phyloP scores from a whole-genome alignment of 176 grass and related monocot genomes.

The Ampelocalamus luodianensis region DNA sequence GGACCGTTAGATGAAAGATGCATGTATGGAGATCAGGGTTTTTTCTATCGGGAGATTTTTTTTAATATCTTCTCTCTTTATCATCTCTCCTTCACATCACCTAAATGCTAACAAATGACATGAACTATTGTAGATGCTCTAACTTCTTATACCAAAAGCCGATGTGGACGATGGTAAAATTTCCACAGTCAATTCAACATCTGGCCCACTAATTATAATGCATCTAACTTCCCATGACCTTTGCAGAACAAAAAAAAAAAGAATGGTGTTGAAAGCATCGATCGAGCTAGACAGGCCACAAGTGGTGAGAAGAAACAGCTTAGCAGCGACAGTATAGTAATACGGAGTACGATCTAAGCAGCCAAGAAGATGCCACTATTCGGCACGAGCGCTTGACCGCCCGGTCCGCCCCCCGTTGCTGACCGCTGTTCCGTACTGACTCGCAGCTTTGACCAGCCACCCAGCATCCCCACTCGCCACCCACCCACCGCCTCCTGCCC shows the following conservation, averaged over 20 bases:
- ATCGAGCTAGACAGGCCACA: not conserved
- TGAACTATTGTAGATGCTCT: too few relatives aligned
- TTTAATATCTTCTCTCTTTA: too few relatives aligned
- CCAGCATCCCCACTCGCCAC: not conserved
- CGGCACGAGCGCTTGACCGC: constrained; percentile 59
- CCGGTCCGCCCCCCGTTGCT: constrained; percentile 38
- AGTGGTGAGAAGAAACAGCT: not conserved
- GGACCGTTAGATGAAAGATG: too few relatives aligned
- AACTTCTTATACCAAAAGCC: not conserved
- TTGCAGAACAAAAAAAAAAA: not conserved
- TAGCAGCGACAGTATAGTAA: not conserved
- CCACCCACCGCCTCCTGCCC: fast-evolving
- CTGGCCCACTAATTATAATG: not conserved
- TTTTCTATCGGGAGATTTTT: too few relatives aligned
- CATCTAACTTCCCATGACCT: not conserved
- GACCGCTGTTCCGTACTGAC: constrained; percentile 28
- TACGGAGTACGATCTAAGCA: not conserved
- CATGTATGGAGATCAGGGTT: too few relatives aligned
- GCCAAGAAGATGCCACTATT: constrained; percentile 14
- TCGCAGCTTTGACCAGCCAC: constrained; percentile 26
- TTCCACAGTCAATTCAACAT: constrained; percentile 24
- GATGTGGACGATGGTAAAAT: not conserved
- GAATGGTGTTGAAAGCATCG: too few relatives aligned
- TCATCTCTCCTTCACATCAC: too few relatives aligned
- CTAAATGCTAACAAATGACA: too few relatives aligned